Base-by-base conservation (phyloP, 257 asterid species). In the Solanum chmielewskii region DNA sequence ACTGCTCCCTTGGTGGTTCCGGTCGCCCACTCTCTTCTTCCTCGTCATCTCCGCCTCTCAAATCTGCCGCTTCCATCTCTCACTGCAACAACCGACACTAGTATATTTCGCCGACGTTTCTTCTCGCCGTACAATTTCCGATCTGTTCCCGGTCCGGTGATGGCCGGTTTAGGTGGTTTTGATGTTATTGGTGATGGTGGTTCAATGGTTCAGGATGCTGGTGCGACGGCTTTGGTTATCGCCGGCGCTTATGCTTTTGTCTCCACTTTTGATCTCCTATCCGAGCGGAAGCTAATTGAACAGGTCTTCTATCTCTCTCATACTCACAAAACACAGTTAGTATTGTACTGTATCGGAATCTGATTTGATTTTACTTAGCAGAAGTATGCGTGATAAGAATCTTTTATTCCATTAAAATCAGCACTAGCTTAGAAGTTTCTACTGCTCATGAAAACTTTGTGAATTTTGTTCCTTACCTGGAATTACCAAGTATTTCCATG, bases 161-260 rank as follows among this genome's bases (percentile, higher is more conserved):
- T 13, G 41, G 84, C 27, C 27, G 85, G 20, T 18, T 44, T 77
- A 77, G 83, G n/a, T 44, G 14, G 37, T 41, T 45, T 45, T 86
- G 89, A 86, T 37, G 88, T 87, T 31, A 85, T 71, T 33, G 95
- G 90, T 74, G 78, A 49, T 25, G 91, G 87, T 23, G 91, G 68
- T 7, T 62, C 90, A 5, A 81, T 89, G 81, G 56, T 93, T 23
- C 95, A 92, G 89, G 99, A 97, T 73, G 93, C 93, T 88, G 96
- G 95, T 41, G 98, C 99, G 71, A 90, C 98, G 81, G 95, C 92
- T 39, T 84, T 92, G 76, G 96, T 95, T 18, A 88, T 94, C 74
- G 91, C 91, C 88, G 98, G 98, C 45, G 98, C 96, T 41, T 94
- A 97, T 85, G 95, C 91, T 76, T 94, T 95, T 11, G 98, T 97